A percentile compares a stretch with the other conserved stretches of the same genome.
Evolutionary conservation across 208 protist species (phyloP).

Genomic region (Leishmania aethiopica): DNA sequence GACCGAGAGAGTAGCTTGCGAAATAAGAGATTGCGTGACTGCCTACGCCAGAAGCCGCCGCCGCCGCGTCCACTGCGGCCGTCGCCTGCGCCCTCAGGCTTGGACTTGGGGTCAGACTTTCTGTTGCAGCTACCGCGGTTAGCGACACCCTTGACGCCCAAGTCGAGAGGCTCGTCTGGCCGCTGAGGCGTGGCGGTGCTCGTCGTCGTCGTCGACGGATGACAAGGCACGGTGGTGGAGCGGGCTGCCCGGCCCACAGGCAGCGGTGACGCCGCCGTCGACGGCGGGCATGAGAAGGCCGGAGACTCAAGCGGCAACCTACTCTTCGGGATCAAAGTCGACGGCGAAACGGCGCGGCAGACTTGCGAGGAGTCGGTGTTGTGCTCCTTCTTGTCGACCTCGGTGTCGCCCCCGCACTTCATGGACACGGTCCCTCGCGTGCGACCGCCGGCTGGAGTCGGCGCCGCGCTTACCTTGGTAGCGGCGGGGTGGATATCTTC

Average conservation of each 20-base stretch:
- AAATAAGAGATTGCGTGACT: neutral
- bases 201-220: neutral
- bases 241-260: neutral
- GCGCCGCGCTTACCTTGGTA: neutral
- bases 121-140: neutral
- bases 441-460: neutral
- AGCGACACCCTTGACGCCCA: neutral
- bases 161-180: neutral
- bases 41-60: neutral
- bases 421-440: neutral
- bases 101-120: neutral
- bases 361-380: neutral
- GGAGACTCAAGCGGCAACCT: neutral
- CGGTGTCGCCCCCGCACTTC: neutral
- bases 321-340: neutral
- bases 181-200: neutral
- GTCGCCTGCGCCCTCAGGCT: neutral
- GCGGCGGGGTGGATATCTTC: neutral
- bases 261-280: neutral
- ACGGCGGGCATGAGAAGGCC: neutral
- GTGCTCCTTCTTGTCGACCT: neutral
- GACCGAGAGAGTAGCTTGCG: slow-evolving; percentile 2
- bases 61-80: neutral
- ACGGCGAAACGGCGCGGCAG: neutral
- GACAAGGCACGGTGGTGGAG: neutral